Percentiles rank a stretch among this genome's conserved stretches.
phyloP scores from a whole-genome alignment of 2,329 filamentous ascomycete genomes.

The Pestalotiopsis sp. region DNA sequence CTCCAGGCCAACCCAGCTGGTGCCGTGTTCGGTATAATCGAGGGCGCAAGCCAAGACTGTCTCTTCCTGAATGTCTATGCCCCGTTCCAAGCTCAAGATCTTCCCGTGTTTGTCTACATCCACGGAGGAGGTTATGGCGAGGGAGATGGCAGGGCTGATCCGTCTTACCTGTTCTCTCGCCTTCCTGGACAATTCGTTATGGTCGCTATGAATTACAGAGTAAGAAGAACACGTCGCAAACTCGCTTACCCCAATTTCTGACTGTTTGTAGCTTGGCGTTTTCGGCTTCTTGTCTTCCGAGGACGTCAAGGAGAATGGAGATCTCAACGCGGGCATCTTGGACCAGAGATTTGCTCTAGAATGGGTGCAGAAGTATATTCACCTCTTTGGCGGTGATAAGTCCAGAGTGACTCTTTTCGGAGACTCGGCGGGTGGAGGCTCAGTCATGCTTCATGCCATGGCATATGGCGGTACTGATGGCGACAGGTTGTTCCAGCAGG shows the following conservation, averaged over 20 bases:
- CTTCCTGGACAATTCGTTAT: not conserved
- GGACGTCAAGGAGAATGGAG: not conserved
- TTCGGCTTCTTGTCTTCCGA: slow-evolving; percentile 8
- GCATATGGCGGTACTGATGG: slow-evolving; percentile 47
- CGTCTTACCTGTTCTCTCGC: not conserved
- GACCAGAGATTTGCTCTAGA: slow-evolving; percentile 45
- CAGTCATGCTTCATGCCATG: slow-evolving; percentile 48
- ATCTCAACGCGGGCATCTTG: not conserved
- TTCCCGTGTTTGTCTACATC: slow-evolving; percentile 52
- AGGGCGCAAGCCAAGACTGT: slow-evolving; percentile 45
- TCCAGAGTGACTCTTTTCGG: slow-evolving; percentile 56
- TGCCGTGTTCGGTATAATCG: slow-evolving; percentile 13
- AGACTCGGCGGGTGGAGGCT: slow-evolving; percentile 55
- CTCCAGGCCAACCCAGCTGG: not conserved
- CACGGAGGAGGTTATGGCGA: slow-evolving; percentile 24
- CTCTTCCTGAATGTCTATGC: slow-evolving; percentile 50
- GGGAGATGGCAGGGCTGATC: not conserved
- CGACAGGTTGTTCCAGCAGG: slow-evolving; percentile 47
- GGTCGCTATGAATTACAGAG: not conserved
- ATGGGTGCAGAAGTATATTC: slow-evolving; percentile 56
- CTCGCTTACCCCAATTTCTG: not conserved
- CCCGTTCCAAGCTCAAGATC: slow-evolving; percentile 34
- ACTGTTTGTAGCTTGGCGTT: not conserved
- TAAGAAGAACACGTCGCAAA: not conserved
- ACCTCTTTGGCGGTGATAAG: slow-evolving; percentile 54